Base-by-base conservation (phyloP, 345 rosid genomes). In the Aquilaria sinensis region DNA sequence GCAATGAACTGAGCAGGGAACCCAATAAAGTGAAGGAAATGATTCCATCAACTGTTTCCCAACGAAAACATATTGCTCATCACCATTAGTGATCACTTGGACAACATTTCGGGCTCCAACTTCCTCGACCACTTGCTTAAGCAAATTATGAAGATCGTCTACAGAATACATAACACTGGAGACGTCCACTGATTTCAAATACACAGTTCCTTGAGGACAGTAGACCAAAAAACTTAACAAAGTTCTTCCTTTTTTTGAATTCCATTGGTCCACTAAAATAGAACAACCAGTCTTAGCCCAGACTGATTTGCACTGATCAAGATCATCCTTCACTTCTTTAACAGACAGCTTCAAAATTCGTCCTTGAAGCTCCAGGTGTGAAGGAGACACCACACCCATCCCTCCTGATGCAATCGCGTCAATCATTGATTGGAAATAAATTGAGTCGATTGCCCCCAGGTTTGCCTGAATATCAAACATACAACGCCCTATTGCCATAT, bases 251-350 rank as follows among this genome's bases (percentile, higher is more conserved):
- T 68, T 56, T 47, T 63, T 78, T 0, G 82, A 68, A 67, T 65
- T 75, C 78, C 71, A 65, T 61, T 88, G 91, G 62, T 90, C 90
- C 8, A 90, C 89, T 73, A 90, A 48, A 57, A 88, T 59, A 11
- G 96, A 85, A 66, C 91, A 90, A 46, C 93, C 96, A 15, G 84
- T 82, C 69, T 34, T 84, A 61, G 63, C 81, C 96, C 96, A 90
- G 51, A 57, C 65, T 54, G 53, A 48, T 62, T 66, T 54, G 16
- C 43, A 58, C 51, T 67, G 78, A 41, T 79, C 73, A 31, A 77
- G 66, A 29, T 84, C 87, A 50, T 73, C 81, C 72, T 67, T 88
- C 70, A 72, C 75, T 70, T 88, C 96, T 53, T 86, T 86, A 5
- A 86, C 88, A 9, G 86, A 78, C 50, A 69, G 80, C 74, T 80